Evolutionary conservation across 31 red algal species (phyloP).

Genomic region (Bonnemaisonia californica): DNA sequence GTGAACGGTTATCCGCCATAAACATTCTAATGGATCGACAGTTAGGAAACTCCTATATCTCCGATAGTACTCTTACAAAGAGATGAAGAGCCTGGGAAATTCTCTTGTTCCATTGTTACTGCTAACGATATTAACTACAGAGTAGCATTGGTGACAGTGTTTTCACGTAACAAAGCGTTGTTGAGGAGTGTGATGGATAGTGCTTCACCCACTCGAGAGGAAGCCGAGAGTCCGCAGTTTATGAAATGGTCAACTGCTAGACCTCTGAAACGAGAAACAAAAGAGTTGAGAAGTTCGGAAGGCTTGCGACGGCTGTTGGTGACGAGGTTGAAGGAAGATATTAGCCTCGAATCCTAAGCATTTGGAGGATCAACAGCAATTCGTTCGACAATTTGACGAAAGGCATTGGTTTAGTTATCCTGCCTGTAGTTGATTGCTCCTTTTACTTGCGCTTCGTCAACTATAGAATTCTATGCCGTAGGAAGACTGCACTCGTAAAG

Average conservation of each 20-base stretch:
- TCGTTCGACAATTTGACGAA: neutral
- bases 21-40: too few relatives aligned
- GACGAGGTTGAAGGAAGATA: slow-evolving; percentile 22
- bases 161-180: slow-evolving; percentile 2
- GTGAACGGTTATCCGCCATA: too few relatives aligned
- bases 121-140: slow-evolving; percentile 2
- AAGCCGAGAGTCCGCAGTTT: neutral
- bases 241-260: slow-evolving; percentile 19
- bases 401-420: neutral
- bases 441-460: slow-evolving; percentile 16
- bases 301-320: neutral
- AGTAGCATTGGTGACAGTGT: neutral
- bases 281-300: neutral
- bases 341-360: slow-evolving; percentile 2
- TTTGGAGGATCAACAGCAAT: slow-evolving; percentile 14
- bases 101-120: too few relatives aligned
- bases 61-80: too few relatives aligned
- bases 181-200: slow-evolving; percentile 17
- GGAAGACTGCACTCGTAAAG: slow-evolving; percentile 8
- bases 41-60: too few relatives aligned
- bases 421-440: too few relatives aligned
- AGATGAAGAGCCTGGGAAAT: too few relatives aligned
- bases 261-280: slow-evolving; percentile 14
- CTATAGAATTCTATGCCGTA: neutral
- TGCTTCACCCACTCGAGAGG: slow-evolving; percentile 4